Conservation (phyloP, 257 asterid genomes). For the Schizonepeta tenuifolia region DNA sequence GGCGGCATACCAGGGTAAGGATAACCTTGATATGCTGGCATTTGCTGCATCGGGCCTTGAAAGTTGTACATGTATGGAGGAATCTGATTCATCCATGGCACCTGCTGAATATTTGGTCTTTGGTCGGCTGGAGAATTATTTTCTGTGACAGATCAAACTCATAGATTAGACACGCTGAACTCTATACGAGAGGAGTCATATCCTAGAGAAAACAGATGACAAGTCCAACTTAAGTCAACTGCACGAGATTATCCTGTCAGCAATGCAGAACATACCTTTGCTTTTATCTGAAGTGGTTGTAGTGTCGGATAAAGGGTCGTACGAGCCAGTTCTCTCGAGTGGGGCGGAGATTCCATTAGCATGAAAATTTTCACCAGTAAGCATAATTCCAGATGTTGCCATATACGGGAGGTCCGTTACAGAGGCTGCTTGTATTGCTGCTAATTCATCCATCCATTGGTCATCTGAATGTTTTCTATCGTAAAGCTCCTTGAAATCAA, state of each 20-base stretch:
- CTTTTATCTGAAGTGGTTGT: constrained; percentile 44
- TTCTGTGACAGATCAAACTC: constrained; percentile 45
- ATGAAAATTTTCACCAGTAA: constrained; percentile 52
- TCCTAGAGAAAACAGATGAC: not conserved
- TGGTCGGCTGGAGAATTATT: constrained; percentile 46
- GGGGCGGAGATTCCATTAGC: constrained; percentile 33
- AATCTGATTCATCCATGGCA: constrained; percentile 82
- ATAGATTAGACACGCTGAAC: constrained; percentile 16
- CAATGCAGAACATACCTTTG: constrained; percentile 48
- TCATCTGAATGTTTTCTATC: constrained; percentile 75
- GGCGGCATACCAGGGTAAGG: constrained; percentile 66
- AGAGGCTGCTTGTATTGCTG: constrained; percentile 75
- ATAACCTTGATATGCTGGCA: constrained; percentile 53
- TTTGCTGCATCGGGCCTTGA: constrained; percentile 58
- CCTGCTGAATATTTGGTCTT: constrained; percentile 55
- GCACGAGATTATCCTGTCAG: not conserved
- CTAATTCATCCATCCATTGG: constrained; percentile 87
- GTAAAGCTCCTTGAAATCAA: constrained; percentile 78
- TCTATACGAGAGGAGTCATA: not conserved
- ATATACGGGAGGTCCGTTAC: constrained; percentile 53
- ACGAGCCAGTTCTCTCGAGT: constrained; percentile 46
- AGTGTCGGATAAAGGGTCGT: constrained; percentile 50
- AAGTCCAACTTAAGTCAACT: not conserved
- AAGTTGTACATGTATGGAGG: constrained; percentile 72
- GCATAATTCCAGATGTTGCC: constrained; percentile 64